Base-by-base conservation (phyloP, 805 yeast species). In the Clavispora fructus region DNA sequence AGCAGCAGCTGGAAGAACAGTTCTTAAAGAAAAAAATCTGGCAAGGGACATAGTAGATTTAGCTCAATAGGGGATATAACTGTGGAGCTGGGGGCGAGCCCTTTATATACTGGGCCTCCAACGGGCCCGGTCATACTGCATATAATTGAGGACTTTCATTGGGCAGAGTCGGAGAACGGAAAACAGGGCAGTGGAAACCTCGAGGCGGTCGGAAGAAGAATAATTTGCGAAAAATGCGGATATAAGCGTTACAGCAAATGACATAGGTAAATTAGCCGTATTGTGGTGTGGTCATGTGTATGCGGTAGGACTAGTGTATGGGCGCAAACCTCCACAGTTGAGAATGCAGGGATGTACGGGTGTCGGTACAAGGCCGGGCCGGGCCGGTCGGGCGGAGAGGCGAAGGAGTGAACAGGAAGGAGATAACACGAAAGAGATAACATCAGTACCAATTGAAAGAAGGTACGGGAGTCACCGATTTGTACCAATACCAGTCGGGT, bases 1-100 rank as follows among this genome's bases (percentile, higher is more conserved):
- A 39, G 65, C 62, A n/a, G 48, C n/a, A 12, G 63, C 49, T 25
- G 73, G 67, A 19, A 66, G 48, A 17, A 65, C 47, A 43, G 62
- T 51, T 52, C 54, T 64, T 45, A 62, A 39, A 17, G 68, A 51
- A 27, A 45, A 40, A 28, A 45, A 40, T 46, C 57, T 51, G 39
- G 56, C 42, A 35, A 60, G 52, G 4, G 65, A 55, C 66, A 62
- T 62, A 9, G 43, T 39, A 23, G 17, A 13, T 11, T 16, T 23
- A 8, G 19, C n/a, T 33, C 38, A 38, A 29, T 35, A 37, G 37
- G 30, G 33, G 19, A 5, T 19, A 2, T 5, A 10, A 17, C 13
- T 23, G 38, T 6, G 30, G 14, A 10, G 19, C 10, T 7, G 25
- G 41, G 41, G 31, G 31, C 23, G 8, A 23, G 31, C 10, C 32